Base-by-base conservation (phyloP, 2,329 filamentous ascomycete genomes). In the Paracamarosporium sp. region DNA sequence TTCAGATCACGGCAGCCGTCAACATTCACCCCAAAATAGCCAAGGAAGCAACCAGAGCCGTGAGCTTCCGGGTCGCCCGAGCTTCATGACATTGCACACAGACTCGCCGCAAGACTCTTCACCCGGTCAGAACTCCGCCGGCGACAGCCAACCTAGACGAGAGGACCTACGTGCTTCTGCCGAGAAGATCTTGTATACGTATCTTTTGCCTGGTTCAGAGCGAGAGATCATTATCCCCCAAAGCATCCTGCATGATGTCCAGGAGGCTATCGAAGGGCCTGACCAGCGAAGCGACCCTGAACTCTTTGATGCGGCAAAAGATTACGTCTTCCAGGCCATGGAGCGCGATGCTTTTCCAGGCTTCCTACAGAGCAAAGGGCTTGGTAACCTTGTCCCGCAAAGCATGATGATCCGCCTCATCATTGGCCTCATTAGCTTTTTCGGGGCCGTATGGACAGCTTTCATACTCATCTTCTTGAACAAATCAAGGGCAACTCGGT, bases 251-350 rank as follows among this genome's bases (percentile, higher is more conserved):
- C 85, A 90, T 53, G 89, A 93, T 24, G 93, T 98, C 58, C 96
- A 93, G 36, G 85, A 88, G 20, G 87, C 92, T 13, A 96, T 99
- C 62, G 95, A 99, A 78, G 90, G 94, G 66, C 67, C 69, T 0
- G 89, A 92, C 63, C 92, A 92, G 44, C 88, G 95, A 67, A 95
- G 98, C 70, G 95, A 99, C 73, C 95, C 95, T 0, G 95, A 99
- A 76, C 90, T 99, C 12, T 99, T 99, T 70, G 95, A 98, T 74
- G 88, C 92, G 20, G 95, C 95, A 53, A 99, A 99, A 82, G 95
- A 99, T 80, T 99, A 98, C 75, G 95, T 98, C 61, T 99, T 98
- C 78, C 96, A 99, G 79, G 96, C 96, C 31, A 99, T 99, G 95
- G 96, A 99, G 80, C 88, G 96, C 55, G 95, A 99, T 80, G 95